Conservation (phyloP, 768 basidiomycete genomes). For the Amanita rimosa region DNA sequence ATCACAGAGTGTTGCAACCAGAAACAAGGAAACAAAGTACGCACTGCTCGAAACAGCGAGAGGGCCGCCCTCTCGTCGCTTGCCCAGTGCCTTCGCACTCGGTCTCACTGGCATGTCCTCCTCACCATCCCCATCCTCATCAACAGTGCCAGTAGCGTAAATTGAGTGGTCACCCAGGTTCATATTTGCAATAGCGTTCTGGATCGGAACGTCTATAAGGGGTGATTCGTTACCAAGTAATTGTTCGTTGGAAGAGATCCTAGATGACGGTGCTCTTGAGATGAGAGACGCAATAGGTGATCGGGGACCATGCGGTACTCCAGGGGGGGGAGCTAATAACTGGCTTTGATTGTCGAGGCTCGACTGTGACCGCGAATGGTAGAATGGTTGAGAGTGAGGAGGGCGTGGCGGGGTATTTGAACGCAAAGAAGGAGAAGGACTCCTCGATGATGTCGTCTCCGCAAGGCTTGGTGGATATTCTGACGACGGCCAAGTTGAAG, state of each 20-base stretch:
- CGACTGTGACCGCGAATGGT: constrained; percentile 6
- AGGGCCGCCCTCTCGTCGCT: constrained; percentile 52
- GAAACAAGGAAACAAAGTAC: not conserved
- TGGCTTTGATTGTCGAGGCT: constrained; percentile 12
- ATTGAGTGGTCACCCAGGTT: constrained; percentile 9
- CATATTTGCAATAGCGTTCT: constrained; percentile 11
- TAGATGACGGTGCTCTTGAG: constrained; percentile 68
- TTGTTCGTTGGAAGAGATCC: constrained; percentile 19
- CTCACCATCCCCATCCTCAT: constrained; percentile 18
- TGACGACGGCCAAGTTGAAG: constrained; percentile 11
- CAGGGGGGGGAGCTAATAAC: constrained; percentile 50
- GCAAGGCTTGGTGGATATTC: constrained; percentile 10
- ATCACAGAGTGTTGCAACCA: constrained; percentile 18
- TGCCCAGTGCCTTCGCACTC: constrained; percentile 84
- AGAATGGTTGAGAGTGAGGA: constrained; percentile 9
- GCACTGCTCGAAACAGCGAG: not conserved
- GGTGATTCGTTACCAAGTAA: not conserved
- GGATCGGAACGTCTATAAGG: constrained; percentile 10
- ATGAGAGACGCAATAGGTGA: constrained; percentile 35
- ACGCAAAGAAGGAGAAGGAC: constrained; percentile 29
- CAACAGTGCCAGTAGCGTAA: constrained; percentile 5
- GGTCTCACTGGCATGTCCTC: constrained; percentile 42
- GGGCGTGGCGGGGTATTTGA: constrained; percentile 27
- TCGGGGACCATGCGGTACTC: constrained; percentile 64
- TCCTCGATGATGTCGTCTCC: constrained; percentile 28